Conservation (phyloP, 2,329 filamentous ascomycete species). For the Paecilomyces niveus region DNA sequence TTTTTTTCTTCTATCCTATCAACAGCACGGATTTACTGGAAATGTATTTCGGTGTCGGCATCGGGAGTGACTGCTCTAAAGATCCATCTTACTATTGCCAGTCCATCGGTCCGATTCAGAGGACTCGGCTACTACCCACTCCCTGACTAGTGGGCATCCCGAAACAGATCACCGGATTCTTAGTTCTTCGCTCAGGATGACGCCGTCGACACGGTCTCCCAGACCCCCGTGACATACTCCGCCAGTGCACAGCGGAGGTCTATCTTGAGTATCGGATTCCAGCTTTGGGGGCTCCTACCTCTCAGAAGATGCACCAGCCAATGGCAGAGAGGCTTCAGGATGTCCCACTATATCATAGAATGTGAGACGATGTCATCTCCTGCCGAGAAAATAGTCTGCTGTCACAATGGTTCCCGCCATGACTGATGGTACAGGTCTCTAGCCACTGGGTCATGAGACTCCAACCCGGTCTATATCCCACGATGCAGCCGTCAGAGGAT, state of each 20-base stretch:
- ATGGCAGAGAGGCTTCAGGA: background rate
- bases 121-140: too few species aligned
- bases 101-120: background rate
- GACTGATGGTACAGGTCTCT: background rate
- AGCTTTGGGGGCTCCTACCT: background rate
- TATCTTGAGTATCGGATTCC: background rate
- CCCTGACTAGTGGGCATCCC: background rate
- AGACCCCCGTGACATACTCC: conserved; percentile 34
- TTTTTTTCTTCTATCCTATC: background rate
- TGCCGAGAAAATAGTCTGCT: background rate
- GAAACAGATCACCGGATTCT: background rate
- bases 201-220: conserved; percentile 61
- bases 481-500: background rate
- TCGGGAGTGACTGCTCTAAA: too few species aligned
- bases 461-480: background rate
- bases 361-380: background rate
- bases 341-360: background rate
- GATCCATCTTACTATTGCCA: background rate
- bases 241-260: background rate
- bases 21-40: background rate
- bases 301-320: background rate
- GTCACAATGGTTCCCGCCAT: background rate
- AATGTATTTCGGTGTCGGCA: background rate
- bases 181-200: background rate
- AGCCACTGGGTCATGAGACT: background rate